phyloP scores from a whole-genome alignment of 306 rosid genomes.

The Coriaria nepalensis region DNA sequence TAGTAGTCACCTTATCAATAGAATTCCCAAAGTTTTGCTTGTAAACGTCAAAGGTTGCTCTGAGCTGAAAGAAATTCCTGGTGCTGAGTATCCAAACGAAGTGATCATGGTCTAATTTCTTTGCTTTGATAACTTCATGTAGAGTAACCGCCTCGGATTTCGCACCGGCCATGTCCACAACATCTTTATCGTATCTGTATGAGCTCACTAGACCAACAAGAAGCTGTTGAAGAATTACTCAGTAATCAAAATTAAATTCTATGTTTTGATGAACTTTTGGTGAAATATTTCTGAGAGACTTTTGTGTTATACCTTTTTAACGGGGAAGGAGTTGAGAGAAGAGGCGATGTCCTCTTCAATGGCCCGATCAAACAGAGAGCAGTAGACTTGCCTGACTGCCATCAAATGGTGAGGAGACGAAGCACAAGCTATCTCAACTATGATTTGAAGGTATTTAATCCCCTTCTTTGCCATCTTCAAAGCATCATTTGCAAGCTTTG shows the following conservation, averaged over 20 bases:
- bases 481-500: conserved; percentile 47
- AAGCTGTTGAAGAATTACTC: conserved; percentile 43
- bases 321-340: conserved; percentile 32
- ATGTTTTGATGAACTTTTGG: not conserved
- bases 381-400: conserved; percentile 68
- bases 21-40: conserved; percentile 37
- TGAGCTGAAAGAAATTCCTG: conserved; percentile 72
- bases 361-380: conserved; percentile 54
- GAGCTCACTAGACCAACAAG: conserved; percentile 68
- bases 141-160: conserved; percentile 47
- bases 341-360: conserved; percentile 77
- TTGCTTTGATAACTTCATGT: conserved; percentile 47
- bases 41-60: conserved; percentile 61
- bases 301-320: conserved; percentile 43
- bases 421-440: conserved; percentile 80
- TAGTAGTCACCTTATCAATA: conserved; percentile 39
- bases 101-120: conserved; percentile 47
- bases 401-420: conserved; percentile 76
- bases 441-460: conserved; percentile 34
- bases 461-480: conserved; percentile 35
- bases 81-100: conserved; percentile 65
- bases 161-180: conserved; percentile 37
- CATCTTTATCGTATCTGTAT: conserved; percentile 57
- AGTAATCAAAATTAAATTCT: conserved; percentile 6
- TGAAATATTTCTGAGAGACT: conserved; percentile 1